Evolutionary conservation across 768 basidiomycete species (phyloP).

Genomic region (Leccinum imitatum): DNA sequence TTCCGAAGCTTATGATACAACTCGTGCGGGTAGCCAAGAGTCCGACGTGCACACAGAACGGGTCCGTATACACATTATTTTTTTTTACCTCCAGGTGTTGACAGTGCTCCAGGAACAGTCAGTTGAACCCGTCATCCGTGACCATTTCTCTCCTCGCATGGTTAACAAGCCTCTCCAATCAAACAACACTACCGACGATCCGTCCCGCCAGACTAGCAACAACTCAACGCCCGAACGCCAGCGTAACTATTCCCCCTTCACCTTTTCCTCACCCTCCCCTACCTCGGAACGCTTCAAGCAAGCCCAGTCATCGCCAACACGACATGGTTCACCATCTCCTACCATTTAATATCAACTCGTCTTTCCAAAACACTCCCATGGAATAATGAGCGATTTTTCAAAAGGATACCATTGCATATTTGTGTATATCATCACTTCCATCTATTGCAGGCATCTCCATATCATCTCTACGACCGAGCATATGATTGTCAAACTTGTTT

Average conservation of each 20-base stretch:
- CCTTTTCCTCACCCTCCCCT: constrained; percentile 73
- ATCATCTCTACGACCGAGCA: constrained; percentile 26
- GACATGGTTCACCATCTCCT: constrained; percentile 22
- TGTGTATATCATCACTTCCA: constrained; percentile 35
- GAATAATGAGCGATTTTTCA: constrained; percentile 11
- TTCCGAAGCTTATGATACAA: constrained; percentile 61
- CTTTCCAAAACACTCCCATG: constrained; percentile 2
- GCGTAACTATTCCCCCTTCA: constrained; percentile 71
- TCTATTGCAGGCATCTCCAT: constrained; percentile 32
- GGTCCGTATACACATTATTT: constrained; percentile 37
- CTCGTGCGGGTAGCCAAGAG: constrained; percentile 36
- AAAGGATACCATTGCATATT: constrained; percentile 33
- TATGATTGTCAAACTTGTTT: constrained; percentile 26
- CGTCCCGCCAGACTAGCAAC: constrained; percentile 64
- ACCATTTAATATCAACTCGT: background rate
- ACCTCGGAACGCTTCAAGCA: constrained; percentile 54
- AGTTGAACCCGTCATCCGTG: constrained; percentile 55
- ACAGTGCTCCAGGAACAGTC: constrained; percentile 46
- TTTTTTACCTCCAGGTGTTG: background rate
- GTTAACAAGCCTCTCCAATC: constrained; percentile 29
- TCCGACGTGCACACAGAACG: constrained; percentile 46
- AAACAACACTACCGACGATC: constrained; percentile 38
- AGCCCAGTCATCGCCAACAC: constrained; percentile 35
- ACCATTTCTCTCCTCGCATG: constrained; percentile 42
- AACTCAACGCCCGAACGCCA: constrained; percentile 77